Evolutionary conservation across 495 filamentous ascomycete genomes (phyloP), one percentile per base, ranked within the genome.

Genomic region (Trichoderma orchidacearum): DNA sequence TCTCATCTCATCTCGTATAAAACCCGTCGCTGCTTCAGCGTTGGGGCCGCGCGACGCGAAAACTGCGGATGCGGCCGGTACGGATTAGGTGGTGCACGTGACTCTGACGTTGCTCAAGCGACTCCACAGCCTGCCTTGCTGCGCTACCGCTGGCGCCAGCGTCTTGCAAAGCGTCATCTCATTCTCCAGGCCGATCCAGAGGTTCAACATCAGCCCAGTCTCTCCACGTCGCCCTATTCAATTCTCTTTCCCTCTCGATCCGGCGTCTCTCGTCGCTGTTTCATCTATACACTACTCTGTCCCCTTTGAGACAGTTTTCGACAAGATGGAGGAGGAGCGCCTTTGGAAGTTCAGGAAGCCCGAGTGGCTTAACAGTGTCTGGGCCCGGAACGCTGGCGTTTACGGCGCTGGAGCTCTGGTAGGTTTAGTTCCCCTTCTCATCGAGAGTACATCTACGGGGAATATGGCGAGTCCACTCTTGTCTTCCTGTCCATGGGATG

Each of bases 331-430:
- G 66, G 76, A 83, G 66, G 76, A 86, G 64, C 81, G 84, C 29
- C 81, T 90, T 65, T 90, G 82, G 72, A 86, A 86, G 67, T 89
- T 87, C 68, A 72, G 80, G 62, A 86, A 80, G 77, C 87, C 87
- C 11, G 83, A 88, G 72, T 96, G 91, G 91, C 74, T 96, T 48
- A 95, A 93, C 68, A 93, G 84, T 75, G 80, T 85, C 30, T 84
- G 84, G 68, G 83, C 85, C 60, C 82, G 91, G 58, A 73, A 93
- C 81, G 64, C 80, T 61, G 89, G 91, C 65, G 89, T 96, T 66
- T 95, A 95, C 74, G 65, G 76, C 31, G 85, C 91, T 53, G 91
- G 91, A 65, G 90, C 86, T 56, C 69, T 96, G 71, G 91, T 96
- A 80, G 64, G 81, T 75, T 13, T 11, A 3, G 7, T 30, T 25